Evolutionary conservation across 1,139 yeast genomes (phyloP).

Genomic region (Wickerhamomyces sp.): DNA sequence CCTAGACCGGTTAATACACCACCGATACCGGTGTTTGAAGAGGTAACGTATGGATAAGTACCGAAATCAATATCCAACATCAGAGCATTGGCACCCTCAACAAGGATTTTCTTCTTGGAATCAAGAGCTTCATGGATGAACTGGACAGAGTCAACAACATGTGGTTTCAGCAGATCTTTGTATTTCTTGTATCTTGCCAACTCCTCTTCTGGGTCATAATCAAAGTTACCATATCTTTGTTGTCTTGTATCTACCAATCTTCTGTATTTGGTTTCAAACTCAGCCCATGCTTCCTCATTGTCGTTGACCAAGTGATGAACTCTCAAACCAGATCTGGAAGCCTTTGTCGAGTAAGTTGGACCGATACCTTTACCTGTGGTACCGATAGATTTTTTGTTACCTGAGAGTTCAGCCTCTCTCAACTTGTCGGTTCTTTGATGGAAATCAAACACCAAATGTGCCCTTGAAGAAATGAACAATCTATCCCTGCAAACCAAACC

Average conservation of each 20-base stretch:
- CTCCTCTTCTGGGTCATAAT: conserved; percentile 79
- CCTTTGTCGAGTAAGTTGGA: conserved; percentile 96
- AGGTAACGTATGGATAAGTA: conserved; percentile 96
- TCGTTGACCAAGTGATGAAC: conserved; percentile 92
- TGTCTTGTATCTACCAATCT: conserved; percentile 76
- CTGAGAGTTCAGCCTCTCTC: conserved; percentile 86
- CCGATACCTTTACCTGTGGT: conserved; percentile 99
- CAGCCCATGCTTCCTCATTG: conserved; percentile 90
- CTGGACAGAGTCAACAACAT: conserved; percentile 87
- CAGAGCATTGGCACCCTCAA: conserved; percentile 98
- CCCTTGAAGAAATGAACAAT: conserved; percentile 85
- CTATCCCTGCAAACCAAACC: conserved; percentile 78
- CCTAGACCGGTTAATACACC: conserved; percentile 98
- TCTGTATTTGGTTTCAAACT: conserved; percentile 73
- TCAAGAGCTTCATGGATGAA: conserved; percentile 84
- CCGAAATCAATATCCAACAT: conserved; percentile 98
- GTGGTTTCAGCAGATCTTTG: conserved; percentile 75
- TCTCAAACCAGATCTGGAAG: conserved; percentile 93
- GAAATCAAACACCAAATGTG: conserved; percentile 95
- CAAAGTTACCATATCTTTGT: conserved; percentile 90
- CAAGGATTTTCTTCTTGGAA: conserved; percentile 76
- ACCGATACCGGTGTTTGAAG: conserved; percentile 94
- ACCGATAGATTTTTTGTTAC: conserved; percentile 87
- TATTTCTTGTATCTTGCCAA: conserved; percentile 69
- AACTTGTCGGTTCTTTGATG: conserved; percentile 95